Percentiles rank a stretch among this genome's conserved stretches.
phyloP scores from a whole-genome alignment of 1,284 basidiomycete species.

The Vanrija sp. region DNA sequence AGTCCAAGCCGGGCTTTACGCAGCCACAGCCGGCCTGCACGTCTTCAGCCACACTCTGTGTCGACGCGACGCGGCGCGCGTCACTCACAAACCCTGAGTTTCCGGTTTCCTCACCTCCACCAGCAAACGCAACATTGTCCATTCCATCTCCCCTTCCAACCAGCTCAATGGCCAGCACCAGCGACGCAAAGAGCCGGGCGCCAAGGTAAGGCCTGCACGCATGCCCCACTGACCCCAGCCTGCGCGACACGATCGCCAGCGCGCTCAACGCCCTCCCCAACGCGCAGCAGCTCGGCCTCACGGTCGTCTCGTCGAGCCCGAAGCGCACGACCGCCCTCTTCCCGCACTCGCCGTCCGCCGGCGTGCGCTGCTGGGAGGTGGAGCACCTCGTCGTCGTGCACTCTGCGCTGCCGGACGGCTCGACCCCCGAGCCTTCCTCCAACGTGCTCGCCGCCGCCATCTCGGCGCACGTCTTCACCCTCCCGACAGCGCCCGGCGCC shows the following conservation, averaged over 20 bases:
- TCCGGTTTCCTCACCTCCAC: too few relatives aligned
- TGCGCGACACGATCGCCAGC: conserved; percentile 63
- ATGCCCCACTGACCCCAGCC: conserved; percentile 26
- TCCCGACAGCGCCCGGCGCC: conserved; percentile 36
- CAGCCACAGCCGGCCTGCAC: too few relatives aligned
- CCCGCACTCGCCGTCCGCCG: conserved; percentile 59
- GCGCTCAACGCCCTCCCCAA: conserved; percentile 53
- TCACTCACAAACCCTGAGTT: too few relatives aligned
- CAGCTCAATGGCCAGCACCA: too few relatives aligned
- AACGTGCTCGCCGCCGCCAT: conserved; percentile 65
- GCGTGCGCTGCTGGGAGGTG: conserved; percentile 52
- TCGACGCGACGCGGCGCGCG: too few relatives aligned
- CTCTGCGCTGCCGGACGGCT: conserved; percentile 50
- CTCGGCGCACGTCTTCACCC: conserved; percentile 73
- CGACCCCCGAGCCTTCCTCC: conserved; percentile 1
- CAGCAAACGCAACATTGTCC: background rate
- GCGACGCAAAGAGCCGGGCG: too few relatives aligned
- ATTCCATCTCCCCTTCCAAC: background rate
- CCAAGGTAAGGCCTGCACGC: background rate
- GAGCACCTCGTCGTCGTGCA: conserved; percentile 65
- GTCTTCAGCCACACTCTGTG: too few relatives aligned
- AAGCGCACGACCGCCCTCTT: conserved; percentile 63
- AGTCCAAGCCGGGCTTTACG: too few relatives aligned
- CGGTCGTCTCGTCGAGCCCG: conserved; percentile 68
- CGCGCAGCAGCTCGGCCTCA: conserved; percentile 64